Evolutionary conservation across 139 green algal species (phyloP).

Genomic region (Limnomonas spitsbergensis): DNA sequence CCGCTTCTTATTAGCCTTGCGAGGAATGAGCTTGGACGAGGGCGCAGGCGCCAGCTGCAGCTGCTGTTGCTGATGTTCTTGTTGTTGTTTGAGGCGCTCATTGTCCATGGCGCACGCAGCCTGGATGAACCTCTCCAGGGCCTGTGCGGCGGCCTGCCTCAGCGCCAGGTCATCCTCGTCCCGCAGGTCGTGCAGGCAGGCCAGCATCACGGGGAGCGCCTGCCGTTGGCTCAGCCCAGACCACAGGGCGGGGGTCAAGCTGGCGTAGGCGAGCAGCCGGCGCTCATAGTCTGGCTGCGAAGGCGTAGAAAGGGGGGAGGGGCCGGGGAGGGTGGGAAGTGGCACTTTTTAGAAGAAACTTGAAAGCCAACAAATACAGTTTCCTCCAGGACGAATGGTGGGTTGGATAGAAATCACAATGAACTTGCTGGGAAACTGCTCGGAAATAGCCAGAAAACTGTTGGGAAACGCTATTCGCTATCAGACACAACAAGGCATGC

Average conservation of each 20-base stretch:
- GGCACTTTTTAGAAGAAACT: too few relatives aligned
- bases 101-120: neutral
- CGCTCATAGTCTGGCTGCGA: constrained; percentile 3
- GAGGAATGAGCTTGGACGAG: neutral
- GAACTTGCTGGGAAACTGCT: too few relatives aligned
- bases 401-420: too few relatives aligned
- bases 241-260: constrained; percentile 51
- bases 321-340: neutral
- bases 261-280: constrained; percentile 60
- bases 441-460: too few relatives aligned
- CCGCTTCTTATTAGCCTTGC: too few relatives aligned
- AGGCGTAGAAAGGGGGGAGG: neutral
- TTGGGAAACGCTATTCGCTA: too few relatives aligned
- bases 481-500: too few relatives aligned
- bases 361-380: constrained; percentile 4
- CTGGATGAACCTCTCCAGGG: constrained; percentile 4
- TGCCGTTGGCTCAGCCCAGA: constrained; percentile 15
- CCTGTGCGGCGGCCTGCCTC: constrained; percentile 54
- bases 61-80: constrained; percentile 7
- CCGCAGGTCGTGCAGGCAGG: constrained; percentile 60
- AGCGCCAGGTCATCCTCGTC: constrained; percentile 68
- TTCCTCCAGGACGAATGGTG: too few relatives aligned
- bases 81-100: too few relatives aligned
- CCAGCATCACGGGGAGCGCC: constrained; percentile 60
- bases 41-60: neutral